Evolutionary conservation across 495 filamentous ascomycete genomes (phyloP), one percentile per base, ranked within the genome.

Genomic region (Penicillium cosmopolitanum): DNA sequence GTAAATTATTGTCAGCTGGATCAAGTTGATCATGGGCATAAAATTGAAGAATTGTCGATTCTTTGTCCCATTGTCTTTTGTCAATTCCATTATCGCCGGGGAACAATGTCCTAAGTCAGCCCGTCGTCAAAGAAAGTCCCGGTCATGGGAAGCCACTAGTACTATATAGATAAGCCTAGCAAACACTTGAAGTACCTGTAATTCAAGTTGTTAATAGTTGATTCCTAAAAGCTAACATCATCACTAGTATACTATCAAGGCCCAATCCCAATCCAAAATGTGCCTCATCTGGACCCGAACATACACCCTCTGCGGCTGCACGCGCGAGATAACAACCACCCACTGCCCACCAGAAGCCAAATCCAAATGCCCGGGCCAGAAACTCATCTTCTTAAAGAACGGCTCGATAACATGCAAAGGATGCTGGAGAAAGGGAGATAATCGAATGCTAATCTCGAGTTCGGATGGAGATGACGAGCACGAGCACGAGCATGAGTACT

Each of bases 261-360:
- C 13, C 2, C 2, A 38, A 38, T 12, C 35, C 40, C 9, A 16
- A 13, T 4, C 18, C 46, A 36, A 25, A 25, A 71, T 71, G 66
- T 71, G 66, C 40, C 6, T 61, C 21, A 52, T 42, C 25, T 62
- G 54, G 54, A 51, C 51, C 25, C 25, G 48, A 12, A 66, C 60
- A 18, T 68, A 63, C 36, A 62, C 57, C 31, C n/a, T 66, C 10
- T 72, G 69, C 21, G 67, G 67, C 21, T 70, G 61, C 34, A 68
- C 66, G n/a, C 62, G 31, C 52, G 61, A 55, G 9, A 46, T 38
- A 19, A 33, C 34, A 18, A 40, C 36, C 8, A 36, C 35, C 2
- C 16, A 18, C 46, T 69, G 65, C 50, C 46, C 46, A 47, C 44
- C 44, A 47, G n/a, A 11, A 0, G 23, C 40, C 0, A 33, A 51